phyloP scores from a whole-genome alignment of 768 basidiomycete species.

The Saitozyma sp. region DNA sequence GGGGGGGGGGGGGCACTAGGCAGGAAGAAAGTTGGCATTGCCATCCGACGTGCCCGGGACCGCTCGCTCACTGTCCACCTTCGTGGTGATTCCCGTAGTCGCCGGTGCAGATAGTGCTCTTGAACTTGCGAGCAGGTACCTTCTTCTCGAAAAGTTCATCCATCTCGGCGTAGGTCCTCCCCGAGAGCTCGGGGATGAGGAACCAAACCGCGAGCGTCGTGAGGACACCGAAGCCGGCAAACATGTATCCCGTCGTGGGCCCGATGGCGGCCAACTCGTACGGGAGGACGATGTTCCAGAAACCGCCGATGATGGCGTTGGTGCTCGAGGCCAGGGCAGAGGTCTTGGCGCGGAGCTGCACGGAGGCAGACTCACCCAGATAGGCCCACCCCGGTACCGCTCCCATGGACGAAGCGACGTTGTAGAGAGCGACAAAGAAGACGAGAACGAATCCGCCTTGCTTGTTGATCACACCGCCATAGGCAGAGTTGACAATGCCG shows the following conservation, averaged over 20 bases:
- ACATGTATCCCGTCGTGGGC: constrained; percentile 27
- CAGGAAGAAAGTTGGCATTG: no score
- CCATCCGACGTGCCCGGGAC: no score
- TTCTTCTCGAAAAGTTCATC: neutral
- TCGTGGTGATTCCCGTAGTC: neutral
- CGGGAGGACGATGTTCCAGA: constrained; percentile 22
- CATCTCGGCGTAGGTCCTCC: neutral
- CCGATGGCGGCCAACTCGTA: constrained; percentile 17
- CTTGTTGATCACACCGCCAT: constrained; percentile 11
- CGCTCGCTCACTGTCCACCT: neutral
- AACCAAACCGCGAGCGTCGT: constrained; percentile 17
- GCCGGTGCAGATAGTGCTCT: neutral
- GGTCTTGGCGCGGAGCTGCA: constrained; percentile 22
- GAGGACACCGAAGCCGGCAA: constrained; percentile 17
- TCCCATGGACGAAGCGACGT: constrained; percentile 11
- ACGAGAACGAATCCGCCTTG: constrained; percentile 14
- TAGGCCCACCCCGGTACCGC: constrained; percentile 22
- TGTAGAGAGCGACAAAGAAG: constrained; percentile 20
- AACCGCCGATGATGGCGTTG: constrained; percentile 24
- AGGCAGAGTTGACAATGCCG: constrained; percentile 17
- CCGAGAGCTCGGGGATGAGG: constrained; percentile 25
- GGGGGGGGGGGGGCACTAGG: no score
- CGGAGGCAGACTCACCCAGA: constrained; percentile 21
- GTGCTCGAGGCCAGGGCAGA: constrained; percentile 18
- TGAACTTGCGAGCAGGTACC: neutral